Evolutionary conservation across 202 grass and related monocot genomes (phyloP).

Genomic region (Setaria italica): DNA sequence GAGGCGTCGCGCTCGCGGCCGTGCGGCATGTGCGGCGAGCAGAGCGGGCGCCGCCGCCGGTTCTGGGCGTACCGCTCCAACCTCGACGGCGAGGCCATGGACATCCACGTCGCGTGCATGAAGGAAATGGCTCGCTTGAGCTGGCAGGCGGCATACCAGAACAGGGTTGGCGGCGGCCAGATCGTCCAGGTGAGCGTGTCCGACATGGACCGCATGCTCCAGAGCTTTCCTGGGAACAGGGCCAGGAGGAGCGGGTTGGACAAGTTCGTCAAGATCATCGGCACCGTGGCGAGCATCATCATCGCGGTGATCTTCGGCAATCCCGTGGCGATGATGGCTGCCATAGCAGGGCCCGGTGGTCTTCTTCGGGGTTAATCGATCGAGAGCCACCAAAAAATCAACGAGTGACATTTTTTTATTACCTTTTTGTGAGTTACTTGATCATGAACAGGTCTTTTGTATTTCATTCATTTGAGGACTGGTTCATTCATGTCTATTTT

Average conservation of each 20-base stretch:
- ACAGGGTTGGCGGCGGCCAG: neutral
- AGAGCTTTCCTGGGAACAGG: neutral
- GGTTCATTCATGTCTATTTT: too few species aligned
- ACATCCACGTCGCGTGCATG: too few species aligned
- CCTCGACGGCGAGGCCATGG: too few species aligned
- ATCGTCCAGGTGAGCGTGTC: neutral
- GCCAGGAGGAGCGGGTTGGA: conserved; percentile 1
- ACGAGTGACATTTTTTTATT: too few species aligned
- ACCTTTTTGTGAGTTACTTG: too few species aligned
- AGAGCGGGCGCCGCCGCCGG: too few species aligned
- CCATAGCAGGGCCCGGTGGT: conserved; percentile 1
- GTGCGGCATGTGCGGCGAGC: too few species aligned
- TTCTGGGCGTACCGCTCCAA: too few species aligned
- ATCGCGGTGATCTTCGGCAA: conserved; percentile 38
- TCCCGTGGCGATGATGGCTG: neutral
- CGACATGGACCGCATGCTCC: conserved; percentile 6
- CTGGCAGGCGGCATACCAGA: neutral
- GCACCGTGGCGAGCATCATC: conserved; percentile 9
- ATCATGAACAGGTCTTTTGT: too few species aligned
- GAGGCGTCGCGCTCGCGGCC: too few species aligned
- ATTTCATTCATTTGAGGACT: too few species aligned
- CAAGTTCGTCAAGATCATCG: neutral
- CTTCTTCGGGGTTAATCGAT: neutral
- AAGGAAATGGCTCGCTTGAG: neutral
- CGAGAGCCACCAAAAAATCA: too few species aligned